Evolutionary conservation across 2,329 filamentous ascomycete genomes (phyloP), one percentile per base, ranked within the genome.

Genomic region (Penicillium sp.): DNA sequence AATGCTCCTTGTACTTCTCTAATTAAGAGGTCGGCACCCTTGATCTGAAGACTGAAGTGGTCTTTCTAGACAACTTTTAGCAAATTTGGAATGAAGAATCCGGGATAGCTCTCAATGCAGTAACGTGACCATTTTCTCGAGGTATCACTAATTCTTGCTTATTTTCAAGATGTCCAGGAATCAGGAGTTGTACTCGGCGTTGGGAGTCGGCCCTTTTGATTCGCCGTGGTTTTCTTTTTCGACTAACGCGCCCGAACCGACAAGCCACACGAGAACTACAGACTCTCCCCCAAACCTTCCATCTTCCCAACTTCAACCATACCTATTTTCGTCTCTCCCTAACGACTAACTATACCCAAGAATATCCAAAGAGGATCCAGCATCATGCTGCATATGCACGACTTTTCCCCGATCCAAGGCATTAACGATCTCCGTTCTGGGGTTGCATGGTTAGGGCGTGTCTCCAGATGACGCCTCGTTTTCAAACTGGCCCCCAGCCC

Each of bases 391-490:
- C 49, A 53, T 50, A 47, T 53, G 56, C 49, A 53, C 13, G 38
- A 45, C 28, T 40, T 44, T 19, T n/a, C 28, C 19, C 15, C n/a
- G 37, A 28, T 4, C 38, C 35, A 19, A 38, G 38, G 38, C 38
- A 30, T 30, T 33, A 8, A 28, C 45, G 7, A 49, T 30, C 17
- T 30, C n/a, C 24, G 13, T 45, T 22, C 38, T 22, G n/a, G 38
- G 49, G 38, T 24, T 45, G 49, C 24, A 59, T 53, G 37, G 5
- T 57, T 50, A 45, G 26, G 44, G 55, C 33, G 17, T 4, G 22
- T 45, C 56, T 53, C 30, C 24, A 53, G 49, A 45, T 37, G 49
- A 56, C 53, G 58, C 42, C 42, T 60, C 51, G 47, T 24, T 59
- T 59, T 26, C 38, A 22, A 35, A 28, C 22, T 9, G 12, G 12